Base-by-base conservation (phyloP, 768 basidiomycete species). In the Phaeotremella skinneri region DNA sequence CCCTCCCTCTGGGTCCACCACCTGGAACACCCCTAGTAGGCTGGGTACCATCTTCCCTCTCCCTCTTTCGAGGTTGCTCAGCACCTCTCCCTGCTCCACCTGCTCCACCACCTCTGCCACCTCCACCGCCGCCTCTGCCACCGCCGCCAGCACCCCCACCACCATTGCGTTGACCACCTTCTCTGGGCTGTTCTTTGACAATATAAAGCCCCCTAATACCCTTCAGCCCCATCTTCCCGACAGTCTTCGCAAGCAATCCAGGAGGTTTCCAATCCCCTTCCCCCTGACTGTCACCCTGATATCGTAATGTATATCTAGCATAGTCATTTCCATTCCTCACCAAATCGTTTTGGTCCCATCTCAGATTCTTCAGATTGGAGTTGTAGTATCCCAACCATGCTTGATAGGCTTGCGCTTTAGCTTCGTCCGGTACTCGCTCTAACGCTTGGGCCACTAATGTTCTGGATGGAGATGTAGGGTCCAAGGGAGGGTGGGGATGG, bases 321-420 rank as follows among this genome's bases (percentile, higher is more conserved):
- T 76, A 70, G 2, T 64, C 55, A 59, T 80, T 80, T 7, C 76
- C 82, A 39, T 76, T 69, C 23, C 72, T 51, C 3, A 85, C 82
- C 20, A 82, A 76, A 16, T 77, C 67, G 42, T 72, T 76, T 45
- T 67, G 76, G 9, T 74, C 76, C 79, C 81, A 81, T 41, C 74
- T 68, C 54, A 83, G 53, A 6, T 60, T 52, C 64, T 76, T 81
- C 30, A 77, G 45, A 48, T 73, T 75, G 3, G 77, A 70, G 20
- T 82, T 81, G 70, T 85, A 85, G 70, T 83, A 86, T 13, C 85
- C 85, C 42, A 86, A 70, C 79, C 66, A 68, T 11, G 75, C 80
- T 30, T 79, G 77, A 64, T 85, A 86, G 0, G 82, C 81, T 64
- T 82, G 79, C 0, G 75, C 76, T 67, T 85, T 85, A 11, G 71